These are phyloP conservation scores for Artemisia annua DNA, from an alignment of 129 eudicot genomes.

Conservation along the genomic window DNA sequence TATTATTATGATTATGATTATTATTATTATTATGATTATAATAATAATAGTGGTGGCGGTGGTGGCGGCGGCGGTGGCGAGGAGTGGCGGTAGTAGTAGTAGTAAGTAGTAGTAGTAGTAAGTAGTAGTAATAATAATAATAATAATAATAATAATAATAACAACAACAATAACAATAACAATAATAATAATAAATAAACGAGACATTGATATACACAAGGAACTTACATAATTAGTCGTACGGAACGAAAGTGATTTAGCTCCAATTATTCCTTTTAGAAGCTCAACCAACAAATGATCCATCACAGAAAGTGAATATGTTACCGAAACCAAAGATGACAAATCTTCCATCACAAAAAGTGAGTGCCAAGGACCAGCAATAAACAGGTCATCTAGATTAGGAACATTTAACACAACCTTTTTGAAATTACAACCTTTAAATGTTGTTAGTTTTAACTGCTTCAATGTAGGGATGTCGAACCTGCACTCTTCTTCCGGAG, in stretches of 20 bases:
- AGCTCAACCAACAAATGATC: background rate
- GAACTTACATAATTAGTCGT: background rate
- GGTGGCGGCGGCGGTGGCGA: too few species aligned
- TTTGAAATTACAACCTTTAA: background rate
- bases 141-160: too few species aligned
- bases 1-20: too few species aligned
- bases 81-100: too few species aligned
- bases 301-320: background rate
- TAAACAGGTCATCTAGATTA: slow-evolving; percentile 15
- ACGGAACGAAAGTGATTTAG: background rate
- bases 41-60: too few species aligned
- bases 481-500: background rate
- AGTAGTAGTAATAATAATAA: too few species aligned
- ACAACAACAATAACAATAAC: too few species aligned
- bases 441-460: background rate
- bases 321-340: background rate
- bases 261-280: background rate
- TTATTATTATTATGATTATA: too few species aligned
- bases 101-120: too few species aligned
- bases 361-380: background rate
- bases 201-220: too few species aligned
- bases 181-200: too few species aligned
- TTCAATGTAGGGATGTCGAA: slow-evolving; percentile 14
- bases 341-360: slow-evolving; percentile 11
- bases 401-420: slow-evolving; percentile 12